Base-by-base conservation (phyloP, 2,329 filamentous ascomycete species). In the Lecanicillium sp. region DNA sequence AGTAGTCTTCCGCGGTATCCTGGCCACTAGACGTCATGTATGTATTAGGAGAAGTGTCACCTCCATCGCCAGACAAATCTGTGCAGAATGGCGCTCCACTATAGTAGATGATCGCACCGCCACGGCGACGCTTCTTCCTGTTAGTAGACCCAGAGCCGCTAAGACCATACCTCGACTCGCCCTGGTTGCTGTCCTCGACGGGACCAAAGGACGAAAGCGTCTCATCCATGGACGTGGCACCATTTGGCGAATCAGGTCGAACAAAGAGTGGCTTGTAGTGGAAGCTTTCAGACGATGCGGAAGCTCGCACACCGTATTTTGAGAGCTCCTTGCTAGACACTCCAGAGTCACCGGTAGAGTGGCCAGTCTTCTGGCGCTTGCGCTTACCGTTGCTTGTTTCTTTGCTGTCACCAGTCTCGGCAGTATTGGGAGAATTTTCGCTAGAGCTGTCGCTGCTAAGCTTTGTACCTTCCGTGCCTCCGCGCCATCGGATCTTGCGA, bases 101-200 rank as follows among this genome's bases (percentile, higher is more conserved):
- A 55, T 90, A 94, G 53, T 89, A 94, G 14, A 90, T 87, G 47
- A 94, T 83, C 1, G 83, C 79, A 8, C 85, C 86, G 42, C 84
- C 78, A 11, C 78, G 70, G 1, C 67, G 71, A 18, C 72, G 71
- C 55, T 72, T 75, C 46, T 63, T 70, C 45, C 62, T 67, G 51
- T 52, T 68, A 41, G 59, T 70, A 33, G 53, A 66, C 46, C 54
- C 73, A 46, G 64, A 75, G 50, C 64, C 65, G 44, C 67, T 70
- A 25, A 62, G 57, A 12, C 56, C 63, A 62, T 64, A 70, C 35
- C 62, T 55, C 0, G 71, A 73, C 13, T 64, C 65, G 2, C 60
- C 67, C 9, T 64, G 45, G 30, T 70, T 71, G 42, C 69, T 76
- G 9, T 70, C 66, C 7, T 71, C 70, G 1, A 57, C 55, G 0